A percentile compares a stretch with the other conserved stretches of the same genome.
These are phyloP conservation scores for Aspergillus panamensis DNA, from an alignment of 495 filamentous ascomycete species.

Conservation along the genomic window DNA sequence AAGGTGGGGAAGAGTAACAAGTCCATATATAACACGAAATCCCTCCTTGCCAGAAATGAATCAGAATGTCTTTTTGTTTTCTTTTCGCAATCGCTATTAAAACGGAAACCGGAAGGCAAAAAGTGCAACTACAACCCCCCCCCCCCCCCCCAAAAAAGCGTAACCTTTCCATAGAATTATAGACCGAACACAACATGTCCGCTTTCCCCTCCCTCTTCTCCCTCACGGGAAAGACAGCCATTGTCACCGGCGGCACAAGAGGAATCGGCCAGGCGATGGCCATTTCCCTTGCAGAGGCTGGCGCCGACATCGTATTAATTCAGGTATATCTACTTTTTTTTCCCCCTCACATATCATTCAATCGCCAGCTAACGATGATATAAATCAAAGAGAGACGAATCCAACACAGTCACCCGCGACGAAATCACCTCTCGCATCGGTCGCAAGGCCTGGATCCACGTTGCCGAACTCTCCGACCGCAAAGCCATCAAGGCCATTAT, in stretches of 20 bases:
- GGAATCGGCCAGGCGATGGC: constrained; percentile 87
- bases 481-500: constrained; percentile 48
- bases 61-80: no score
- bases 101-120: neutral
- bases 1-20: no score
- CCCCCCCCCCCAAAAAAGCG: no score
- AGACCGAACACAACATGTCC: constrained; percentile 27
- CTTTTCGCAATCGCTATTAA: no score
- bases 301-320: constrained; percentile 75
- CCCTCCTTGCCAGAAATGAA: no score
- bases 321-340: constrained; percentile 38
- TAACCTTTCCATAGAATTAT: no score
- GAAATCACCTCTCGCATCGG: constrained; percentile 59
- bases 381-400: constrained; percentile 54
- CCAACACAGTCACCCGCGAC: constrained; percentile 53
- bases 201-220: constrained; percentile 42
- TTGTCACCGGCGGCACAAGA: constrained; percentile 83
- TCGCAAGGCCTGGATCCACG: constrained; percentile 65
- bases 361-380: neutral
- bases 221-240: constrained; percentile 59
- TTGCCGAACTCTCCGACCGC: constrained; percentile 64
- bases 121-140: no score
- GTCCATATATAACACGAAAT: neutral
- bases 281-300: constrained; percentile 77
- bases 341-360: neutral